phyloP scores from a whole-genome alignment of 2,329 filamentous ascomycete species.

The Knufia fluminis region DNA sequence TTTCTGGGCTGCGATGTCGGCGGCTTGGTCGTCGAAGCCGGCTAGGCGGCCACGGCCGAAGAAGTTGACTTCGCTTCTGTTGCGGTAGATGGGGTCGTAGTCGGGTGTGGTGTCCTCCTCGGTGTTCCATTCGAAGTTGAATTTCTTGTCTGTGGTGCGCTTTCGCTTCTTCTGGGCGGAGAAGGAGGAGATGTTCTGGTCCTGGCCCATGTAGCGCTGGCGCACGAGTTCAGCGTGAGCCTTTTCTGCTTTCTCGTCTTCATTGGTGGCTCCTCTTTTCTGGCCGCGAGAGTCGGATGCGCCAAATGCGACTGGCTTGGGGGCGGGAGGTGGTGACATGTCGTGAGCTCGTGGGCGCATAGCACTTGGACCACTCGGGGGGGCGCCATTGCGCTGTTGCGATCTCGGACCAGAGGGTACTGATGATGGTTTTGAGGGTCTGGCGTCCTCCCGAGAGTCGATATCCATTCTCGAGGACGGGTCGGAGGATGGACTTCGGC shows the following conservation, averaged over 20 bases:
- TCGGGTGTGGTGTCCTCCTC: conserved; percentile 85
- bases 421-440: conserved; percentile 29
- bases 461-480: neutral
- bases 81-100: conserved; percentile 71
- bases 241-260: conserved; percentile 47
- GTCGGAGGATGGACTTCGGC: no score
- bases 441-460: neutral
- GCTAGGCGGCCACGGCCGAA: conserved; percentile 60
- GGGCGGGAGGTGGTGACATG: conserved; percentile 43
- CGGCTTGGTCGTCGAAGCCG: conserved; percentile 53
- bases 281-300: conserved; percentile 32
- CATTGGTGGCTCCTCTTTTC: conserved; percentile 31
- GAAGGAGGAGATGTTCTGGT: conserved; percentile 78
- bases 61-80: conserved; percentile 57
- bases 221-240: conserved; percentile 66
- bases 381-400: conserved; percentile 45
- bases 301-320: conserved; percentile 31
- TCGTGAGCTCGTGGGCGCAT: conserved; percentile 43
- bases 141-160: conserved; percentile 89
- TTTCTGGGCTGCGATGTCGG: conserved; percentile 42
- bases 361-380: conserved; percentile 42
- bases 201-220: conserved; percentile 82
- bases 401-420: conserved; percentile 66
- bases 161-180: conserved; percentile 93
- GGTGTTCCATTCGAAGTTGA: conserved; percentile 96